Percentiles rank a stretch among this genome's conserved stretches.
Evolutionary conservation across 139 green algal species (phyloP).

Genomic region (Chlamydomonas applanata): DNA sequence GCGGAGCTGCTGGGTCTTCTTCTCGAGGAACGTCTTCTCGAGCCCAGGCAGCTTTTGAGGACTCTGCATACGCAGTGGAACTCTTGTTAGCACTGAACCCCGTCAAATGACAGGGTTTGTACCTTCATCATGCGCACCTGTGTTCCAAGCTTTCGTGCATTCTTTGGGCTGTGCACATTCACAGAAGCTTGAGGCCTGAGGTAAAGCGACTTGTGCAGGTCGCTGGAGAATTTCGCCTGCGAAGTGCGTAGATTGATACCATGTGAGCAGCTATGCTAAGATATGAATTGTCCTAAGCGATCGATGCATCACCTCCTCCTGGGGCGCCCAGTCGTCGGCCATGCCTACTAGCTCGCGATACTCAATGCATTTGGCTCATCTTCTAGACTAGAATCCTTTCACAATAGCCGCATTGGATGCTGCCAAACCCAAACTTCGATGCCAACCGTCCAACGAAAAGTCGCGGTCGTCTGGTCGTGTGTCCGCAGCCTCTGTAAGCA

Average conservation of each 20-base stretch:
- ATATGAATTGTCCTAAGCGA: neutral
- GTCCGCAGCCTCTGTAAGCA: no score
- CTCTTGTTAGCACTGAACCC: no score
- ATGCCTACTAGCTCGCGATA: no score
- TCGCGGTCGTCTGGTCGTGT: no score
- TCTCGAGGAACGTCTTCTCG: constrained; percentile 5
- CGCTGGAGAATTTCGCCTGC: constrained; percentile 7
- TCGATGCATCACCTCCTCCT: no score
- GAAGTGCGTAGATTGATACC: constrained; percentile 15
- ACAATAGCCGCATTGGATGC: no score
- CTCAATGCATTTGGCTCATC: no score
- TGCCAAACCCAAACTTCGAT: no score
- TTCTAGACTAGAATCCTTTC: no score
- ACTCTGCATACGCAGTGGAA: no score
- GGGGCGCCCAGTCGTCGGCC: neutral
- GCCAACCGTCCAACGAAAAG: no score
- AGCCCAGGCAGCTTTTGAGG: constrained; percentile 8
- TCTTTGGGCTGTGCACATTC: constrained; percentile 22
- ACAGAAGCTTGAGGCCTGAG: constrained; percentile 11
- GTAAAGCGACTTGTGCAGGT: constrained; percentile 27
- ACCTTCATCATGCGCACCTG: neutral
- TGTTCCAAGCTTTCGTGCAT: constrained; percentile 20
- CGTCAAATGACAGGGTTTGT: neutral
- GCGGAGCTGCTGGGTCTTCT: constrained; percentile 19
- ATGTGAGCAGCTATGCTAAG: neutral